Evolutionary conservation across 2,329 filamentous ascomycete species (phyloP), one percentile per base, ranked within the genome.

Genomic region (Botrytis fragariae): DNA sequence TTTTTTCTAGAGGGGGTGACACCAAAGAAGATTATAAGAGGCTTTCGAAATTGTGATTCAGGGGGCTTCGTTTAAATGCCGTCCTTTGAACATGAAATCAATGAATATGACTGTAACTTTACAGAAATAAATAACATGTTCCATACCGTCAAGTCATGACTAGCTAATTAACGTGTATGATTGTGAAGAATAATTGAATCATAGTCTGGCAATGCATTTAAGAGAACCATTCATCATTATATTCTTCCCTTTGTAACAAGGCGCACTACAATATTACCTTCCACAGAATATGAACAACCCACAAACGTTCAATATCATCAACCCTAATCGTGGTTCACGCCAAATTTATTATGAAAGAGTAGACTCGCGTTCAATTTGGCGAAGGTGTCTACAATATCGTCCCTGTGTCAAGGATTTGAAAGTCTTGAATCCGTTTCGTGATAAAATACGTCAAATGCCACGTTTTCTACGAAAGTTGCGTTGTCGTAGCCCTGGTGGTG

Each of bases 331-430:
- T 54, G 35, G 25, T 51, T 54, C 45, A 18, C 37, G 25, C 9
- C 25, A 54, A 5, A 12, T 35, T 37, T n/a, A 39, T 54, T 54
- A 68, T n/a, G 45, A 68, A 20, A 29, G 25, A 5, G 45, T 14
- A 7, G 45, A 37, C 9, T 39, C 25, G 9, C 8, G 18, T 22
- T 48, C 64, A 54, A 54, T 68, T 18, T 54, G 35, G 64, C 64
- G 20, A 54, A 68, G 25, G 32, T 54, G 45, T 18, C 64, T 68
- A 68, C 45, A n/a, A 29, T 68, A 68, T 54, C 45, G 64, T 32
- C 64, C 35, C 16, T 35, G 64, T n/a, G 25, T n/a, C 35, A 68
- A 68, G 45, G 64, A 54, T 14, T 54, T 54, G 4, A 54, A 48
- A 35, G 64, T n/a, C 37, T 68, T 54, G 10, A 54, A 37, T 10